Conservation (phyloP, 345 rosid genomes). For the Salix purpurea region DNA sequence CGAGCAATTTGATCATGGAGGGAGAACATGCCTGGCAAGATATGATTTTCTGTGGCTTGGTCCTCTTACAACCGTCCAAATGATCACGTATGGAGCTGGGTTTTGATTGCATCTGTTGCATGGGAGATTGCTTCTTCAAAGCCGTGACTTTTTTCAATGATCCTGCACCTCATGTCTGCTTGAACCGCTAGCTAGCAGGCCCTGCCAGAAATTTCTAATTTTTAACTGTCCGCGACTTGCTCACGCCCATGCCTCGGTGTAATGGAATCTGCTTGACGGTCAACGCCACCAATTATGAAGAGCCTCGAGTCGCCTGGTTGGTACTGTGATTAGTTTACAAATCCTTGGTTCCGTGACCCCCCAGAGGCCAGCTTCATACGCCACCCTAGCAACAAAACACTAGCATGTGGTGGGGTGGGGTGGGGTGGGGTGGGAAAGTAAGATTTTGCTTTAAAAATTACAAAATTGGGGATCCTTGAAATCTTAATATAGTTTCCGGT, state of each 20-base stretch:
- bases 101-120: background rate
- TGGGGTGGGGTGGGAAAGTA: no score
- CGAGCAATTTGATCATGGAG: background rate
- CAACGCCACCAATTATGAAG: no score
- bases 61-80: background rate
- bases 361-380: no score
- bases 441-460: no score
- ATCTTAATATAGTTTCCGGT: no score
- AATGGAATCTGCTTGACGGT: no score
- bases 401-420: no score
- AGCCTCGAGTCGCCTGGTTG: no score
- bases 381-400: no score
- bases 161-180: background rate
- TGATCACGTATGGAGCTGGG: background rate
- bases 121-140: background rate
- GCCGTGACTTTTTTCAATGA: background rate
- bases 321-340: no score
- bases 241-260: background rate
- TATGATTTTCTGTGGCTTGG: background rate
- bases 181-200: background rate
- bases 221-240: background rate
- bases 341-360: no score
- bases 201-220: background rate
- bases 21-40: background rate
- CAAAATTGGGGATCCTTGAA: no score